Conservation (phyloP, 2,329 filamentous ascomycete genomes). For the Colletotrichum sansevieriae region DNA sequence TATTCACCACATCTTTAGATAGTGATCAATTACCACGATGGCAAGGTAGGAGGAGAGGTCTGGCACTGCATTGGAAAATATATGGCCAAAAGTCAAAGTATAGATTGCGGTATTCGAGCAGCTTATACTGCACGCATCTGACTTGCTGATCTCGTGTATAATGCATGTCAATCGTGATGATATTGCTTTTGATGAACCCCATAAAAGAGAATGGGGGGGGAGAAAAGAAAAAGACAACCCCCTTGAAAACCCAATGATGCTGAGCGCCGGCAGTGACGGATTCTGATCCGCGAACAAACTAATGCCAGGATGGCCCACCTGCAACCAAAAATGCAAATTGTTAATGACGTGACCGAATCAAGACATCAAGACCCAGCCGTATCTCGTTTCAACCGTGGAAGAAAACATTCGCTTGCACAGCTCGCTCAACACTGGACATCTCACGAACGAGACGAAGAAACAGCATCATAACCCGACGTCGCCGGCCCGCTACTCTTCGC, state of each 20-base stretch:
- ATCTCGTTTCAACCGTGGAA: not conserved
- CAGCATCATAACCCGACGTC: conserved; percentile 26
- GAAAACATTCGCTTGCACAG: not conserved
- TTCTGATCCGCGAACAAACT: not conserved
- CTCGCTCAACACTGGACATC: not conserved
- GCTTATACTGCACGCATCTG: too few relatives aligned
- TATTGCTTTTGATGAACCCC: too few relatives aligned
- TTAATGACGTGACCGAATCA: not conserved
- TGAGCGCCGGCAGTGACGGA: conserved; percentile 24
- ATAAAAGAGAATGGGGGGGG: too few relatives aligned
- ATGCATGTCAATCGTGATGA: too few relatives aligned
- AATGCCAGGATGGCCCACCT: not conserved
- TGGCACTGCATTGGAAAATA: too few relatives aligned
- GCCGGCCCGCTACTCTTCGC: conserved; percentile 5
- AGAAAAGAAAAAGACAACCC: too few relatives aligned
- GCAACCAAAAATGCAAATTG: not conserved
- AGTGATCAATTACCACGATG: too few relatives aligned
- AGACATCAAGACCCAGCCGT: not conserved
- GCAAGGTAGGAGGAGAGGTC: too few relatives aligned
- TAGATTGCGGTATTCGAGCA: too few relatives aligned
- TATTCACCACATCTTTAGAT: too few relatives aligned
- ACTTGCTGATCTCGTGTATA: too few relatives aligned
- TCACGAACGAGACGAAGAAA: conserved; percentile 26
- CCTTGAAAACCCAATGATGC: not conserved
- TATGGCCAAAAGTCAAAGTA: too few relatives aligned